Evolutionary conservation across 73 alveolate species (phyloP), one percentile per base, ranked within the genome.

Genomic region (Diophrys sp.): DNA sequence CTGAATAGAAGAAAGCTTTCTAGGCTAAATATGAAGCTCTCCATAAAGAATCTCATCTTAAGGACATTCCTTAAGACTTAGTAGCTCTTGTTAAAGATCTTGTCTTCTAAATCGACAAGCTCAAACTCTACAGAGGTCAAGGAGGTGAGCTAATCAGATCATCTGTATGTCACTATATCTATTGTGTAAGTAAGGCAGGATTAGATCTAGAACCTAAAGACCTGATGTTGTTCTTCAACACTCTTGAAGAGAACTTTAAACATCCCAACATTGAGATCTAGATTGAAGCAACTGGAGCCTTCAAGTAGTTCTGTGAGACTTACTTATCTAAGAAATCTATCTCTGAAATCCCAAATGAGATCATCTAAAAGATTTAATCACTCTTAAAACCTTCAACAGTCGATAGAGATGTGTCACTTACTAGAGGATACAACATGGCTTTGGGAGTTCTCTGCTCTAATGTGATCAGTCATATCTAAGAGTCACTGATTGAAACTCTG

Each of bases 91-190:
- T 95, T 54, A 78, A 89, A 30, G 85, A 75, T 30, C 81, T 95
- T 73, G 85, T 91, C 73, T 79, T 82, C 28, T 57, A 75, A 67
- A 88, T 97, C 23, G 99, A 97, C 71, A 84, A 96, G 62, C 78
- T 81, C 28, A 85, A 91, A 79, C 93, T 96, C 57, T 95, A 90
- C 78, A 91, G 98, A 93, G 99, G 99, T 23, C 94, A 94, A 84
- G 99, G 99, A 27, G 98, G 99, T 70, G 98, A 96, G 81, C 84
- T 95, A 31, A 95, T 96, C 96, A 87, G 99, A 78, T 89, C 88
- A 54, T 96, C 96, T 0, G 98, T 95, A 14, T 88, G 96, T 74
- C 92, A 96, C 69, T 93, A 81, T 75, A 89, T 94, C 79, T 81
- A 80, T 75, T 90, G 94, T 53, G 67, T 89, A 32, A 56, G 97